Percentiles rank a stretch among this genome's conserved stretches.
These are phyloP conservation scores for Penicillium sp. DNA, from an alignment of 2,329 filamentous ascomycete genomes.

Conservation along the genomic window DNA sequence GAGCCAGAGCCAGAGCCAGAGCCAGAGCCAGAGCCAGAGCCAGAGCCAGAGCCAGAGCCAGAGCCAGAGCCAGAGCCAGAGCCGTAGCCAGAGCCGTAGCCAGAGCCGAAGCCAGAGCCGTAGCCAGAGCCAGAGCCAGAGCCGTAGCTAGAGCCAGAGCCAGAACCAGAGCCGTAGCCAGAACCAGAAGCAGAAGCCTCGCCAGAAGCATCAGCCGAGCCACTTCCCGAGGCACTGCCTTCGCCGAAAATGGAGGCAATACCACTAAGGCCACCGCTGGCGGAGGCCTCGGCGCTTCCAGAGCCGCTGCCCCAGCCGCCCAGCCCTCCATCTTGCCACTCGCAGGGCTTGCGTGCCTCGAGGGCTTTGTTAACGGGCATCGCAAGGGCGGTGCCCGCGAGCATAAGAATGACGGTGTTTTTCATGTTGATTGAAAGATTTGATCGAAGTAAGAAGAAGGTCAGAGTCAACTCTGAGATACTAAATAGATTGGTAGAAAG, in stretches of 20 bases:
- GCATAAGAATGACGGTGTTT: conserved; percentile 13
- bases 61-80: too few relatives aligned
- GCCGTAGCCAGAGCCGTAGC: too few relatives aligned
- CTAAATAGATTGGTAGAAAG: not conserved
- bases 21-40: too few relatives aligned
- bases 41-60: too few relatives aligned
- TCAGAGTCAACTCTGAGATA: conserved; percentile 6
- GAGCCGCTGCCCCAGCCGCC: not conserved
- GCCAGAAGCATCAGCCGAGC: not conserved
- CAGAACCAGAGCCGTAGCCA: not conserved
- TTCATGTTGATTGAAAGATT: conserved; percentile 16
- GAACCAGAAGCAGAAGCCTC: not conserved
- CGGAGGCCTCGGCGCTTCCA: not conserved
- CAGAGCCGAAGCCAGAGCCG: too few relatives aligned
- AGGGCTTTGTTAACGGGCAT: conserved; percentile 14
- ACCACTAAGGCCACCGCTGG: conserved; percentile 6
- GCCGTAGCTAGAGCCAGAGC: too few relatives aligned
- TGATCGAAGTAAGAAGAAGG: not conserved
- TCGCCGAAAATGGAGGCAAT: not conserved
- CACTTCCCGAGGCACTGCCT: not conserved
- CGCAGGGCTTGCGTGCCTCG: conserved; percentile 15
- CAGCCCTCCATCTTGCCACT: conserved; percentile 3
- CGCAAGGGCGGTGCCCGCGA: conserved; percentile 15
- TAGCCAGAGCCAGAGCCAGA: not conserved
- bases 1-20: not conserved